phyloP scores from a whole-genome alignment of 2,329 filamentous ascomycete genomes.

The Dactylellina cionopaga region DNA sequence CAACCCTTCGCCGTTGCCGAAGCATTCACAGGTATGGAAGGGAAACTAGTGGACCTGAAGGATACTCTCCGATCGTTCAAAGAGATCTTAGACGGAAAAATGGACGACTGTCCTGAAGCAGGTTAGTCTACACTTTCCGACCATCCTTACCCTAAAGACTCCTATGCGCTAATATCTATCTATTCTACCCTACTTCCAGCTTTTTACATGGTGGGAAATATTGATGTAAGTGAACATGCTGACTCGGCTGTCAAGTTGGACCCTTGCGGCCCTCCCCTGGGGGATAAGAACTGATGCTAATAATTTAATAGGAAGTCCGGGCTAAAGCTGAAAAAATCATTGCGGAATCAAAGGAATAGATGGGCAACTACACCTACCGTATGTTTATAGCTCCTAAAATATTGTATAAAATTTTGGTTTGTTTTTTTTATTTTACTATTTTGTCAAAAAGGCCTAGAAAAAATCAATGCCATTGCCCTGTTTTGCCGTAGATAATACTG shows the following conservation, averaged over 20 bases:
- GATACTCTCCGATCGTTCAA: conserved; percentile 98
- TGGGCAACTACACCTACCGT: too few species aligned
- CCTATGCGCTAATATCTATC: neutral
- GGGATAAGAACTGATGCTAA: neutral
- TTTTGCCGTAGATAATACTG: neutral
- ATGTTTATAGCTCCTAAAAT: conserved; percentile 19
- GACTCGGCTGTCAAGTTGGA: neutral
- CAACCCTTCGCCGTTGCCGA: conserved; percentile 95
- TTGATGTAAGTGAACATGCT: conserved; percentile 66
- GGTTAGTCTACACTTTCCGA: conserved; percentile 64
- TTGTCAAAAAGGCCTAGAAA: conserved; percentile 36
- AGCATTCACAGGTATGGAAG: conserved; percentile 83
- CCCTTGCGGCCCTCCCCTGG: neutral
- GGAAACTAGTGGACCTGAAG: conserved; percentile 96
- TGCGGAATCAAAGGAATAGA: conserved; percentile 69
- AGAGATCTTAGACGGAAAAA: conserved; percentile 92
- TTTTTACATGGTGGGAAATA: conserved; percentile 98
- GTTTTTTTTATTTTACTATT: conserved; percentile 23
- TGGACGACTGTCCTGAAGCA: conserved; percentile 93
- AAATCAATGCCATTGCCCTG: neutral
- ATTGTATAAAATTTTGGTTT: conserved; percentile 33
- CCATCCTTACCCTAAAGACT: conserved; percentile 9
- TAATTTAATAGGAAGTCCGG: conserved; percentile 71
- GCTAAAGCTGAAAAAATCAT: conserved; percentile 99
- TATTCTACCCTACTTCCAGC: conserved; percentile 27